Base-by-base conservation (phyloP, 2,329 filamentous ascomycete genomes). In the Lasiodiplodia gonubiensis region DNA sequence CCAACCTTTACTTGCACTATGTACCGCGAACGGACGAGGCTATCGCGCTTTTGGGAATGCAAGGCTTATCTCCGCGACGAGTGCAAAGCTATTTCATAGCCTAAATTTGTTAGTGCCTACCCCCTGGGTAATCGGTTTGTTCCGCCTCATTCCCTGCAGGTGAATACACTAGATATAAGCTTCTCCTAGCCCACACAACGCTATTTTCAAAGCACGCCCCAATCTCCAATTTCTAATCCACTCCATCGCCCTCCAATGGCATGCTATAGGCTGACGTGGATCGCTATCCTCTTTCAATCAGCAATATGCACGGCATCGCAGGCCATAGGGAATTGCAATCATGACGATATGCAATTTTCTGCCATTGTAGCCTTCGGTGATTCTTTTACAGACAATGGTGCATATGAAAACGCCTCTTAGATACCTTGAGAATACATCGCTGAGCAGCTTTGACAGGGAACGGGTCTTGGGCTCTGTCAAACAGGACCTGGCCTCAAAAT, bases 351-450 rank as follows among this genome's bases (percentile, higher is more conserved):
- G 11, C 49, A 23, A 27, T 59, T 42, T 14, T 59, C 54, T 27
- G 54, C 54, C 12, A 59, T 59, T 25, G 23, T 59, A 23, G 54
- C 54, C 7, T 59, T 59, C 8, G 54, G 54, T 5, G 54, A 59
- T 42, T 59, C 54, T 3, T 42, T 59, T n/a, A 42, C 54, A 1
- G 54, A 59, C 16, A 46, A 42, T 27, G 54, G 54, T 59, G 21
- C n/a, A n/a, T 4, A 27, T 10, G 3, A 11, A 4, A 3, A 12
- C 14, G 11, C 6, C 3, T 14, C 12, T 18, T 16, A 14, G 4
- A 4, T 46, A 4, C 11, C 8, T 42, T 12, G 12, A 8, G 5
- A 11, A 18, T 7, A 11, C 7, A 5, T 27, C 8, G 23, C 54
- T 59, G 4, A 46, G 27, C 8, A 30, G 2, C n/a, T 2, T 3